Evolutionary conservation across 257 asterid species (phyloP), one percentile per base, ranked within the genome.

Genomic region (Solanum bulbocastanum): DNA sequence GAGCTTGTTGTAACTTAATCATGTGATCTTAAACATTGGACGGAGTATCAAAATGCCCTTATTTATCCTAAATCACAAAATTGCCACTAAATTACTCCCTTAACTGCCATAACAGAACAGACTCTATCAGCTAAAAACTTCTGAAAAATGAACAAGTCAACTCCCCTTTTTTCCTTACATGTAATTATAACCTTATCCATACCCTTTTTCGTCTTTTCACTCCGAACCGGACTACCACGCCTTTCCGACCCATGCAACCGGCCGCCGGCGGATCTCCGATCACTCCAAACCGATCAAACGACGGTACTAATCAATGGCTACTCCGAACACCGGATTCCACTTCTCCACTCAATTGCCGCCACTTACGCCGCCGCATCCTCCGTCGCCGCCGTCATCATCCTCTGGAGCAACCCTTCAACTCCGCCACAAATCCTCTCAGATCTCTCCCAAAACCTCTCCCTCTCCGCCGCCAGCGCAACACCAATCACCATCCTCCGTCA

Each of bases 401-500:
- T 95, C 79, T 94, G 99, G 98, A 91, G 97, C 89, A 97, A 97
- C 71, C 98, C 98, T 30, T 86, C 97, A 76, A 97, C 99, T 71
- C 85, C 96, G 1, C 3, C 92, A 14, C 76, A 83, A 73, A 92
- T 92, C 74, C 94, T 97, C 49, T 23, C 94, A 39, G 62, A 89
- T 42, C 94, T 96, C 56, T 90, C 98, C 56, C 91, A 83, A 46
- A 93, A 92, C 93, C 88, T 94, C 89, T 88, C 92, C 86, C 33
- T 81, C 82, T 87, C 91, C 68, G 18, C 92, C 79, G 18, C 91
- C 27, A 14, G 83, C 58, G 46, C 86, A 46, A 90, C 91, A n/a
- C 90, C 92, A 2, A 87, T 90, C 86, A 71, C 91, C 39, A 91
- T 97, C 66, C 73, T 90, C 88, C 98, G 94, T 1, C 91, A 95